A percentile compares a stretch with the other conserved stretches of the same genome.
These are phyloP conservation scores for Micractinium sp. DNA, from an alignment of 139 green algal species.

Conservation along the genomic window DNA sequence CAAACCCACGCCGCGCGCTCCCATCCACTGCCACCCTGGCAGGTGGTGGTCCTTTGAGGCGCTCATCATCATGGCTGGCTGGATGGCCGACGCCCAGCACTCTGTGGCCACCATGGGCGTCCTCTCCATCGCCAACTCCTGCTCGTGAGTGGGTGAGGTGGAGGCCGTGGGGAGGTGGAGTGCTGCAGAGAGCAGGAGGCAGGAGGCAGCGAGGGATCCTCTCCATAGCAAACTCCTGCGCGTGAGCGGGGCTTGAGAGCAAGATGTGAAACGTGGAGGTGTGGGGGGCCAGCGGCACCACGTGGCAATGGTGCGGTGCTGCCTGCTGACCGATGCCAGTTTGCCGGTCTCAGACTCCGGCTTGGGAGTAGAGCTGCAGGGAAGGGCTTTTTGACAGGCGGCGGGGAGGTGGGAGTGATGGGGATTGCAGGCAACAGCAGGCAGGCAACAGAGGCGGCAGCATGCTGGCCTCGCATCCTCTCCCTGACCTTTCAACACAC, in stretches of 20 bases:
- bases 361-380: no score
- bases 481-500: neutral
- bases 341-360: no score
- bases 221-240: no score
- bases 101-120: slow-evolving; percentile 26
- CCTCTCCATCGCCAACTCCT: neutral
- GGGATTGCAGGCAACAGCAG: no score
- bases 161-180: neutral
- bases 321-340: no score
- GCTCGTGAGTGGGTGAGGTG: neutral
- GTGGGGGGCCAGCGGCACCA: no score
- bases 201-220: neutral
- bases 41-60: slow-evolving; percentile 30
- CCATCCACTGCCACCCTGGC: neutral
- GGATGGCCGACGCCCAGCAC: slow-evolving; percentile 8
- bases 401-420: no score
- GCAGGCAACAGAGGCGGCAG: no score
- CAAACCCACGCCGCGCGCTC: neutral
- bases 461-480: neutral
- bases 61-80: slow-evolving; percentile 22
- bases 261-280: no score
- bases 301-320: no score
- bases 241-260: no score
- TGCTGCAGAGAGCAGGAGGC: neutral
- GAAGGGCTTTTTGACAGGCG: no score